phyloP scores from a whole-genome alignment of 2,329 filamentous ascomycete genomes.

The Dryadomyces quercus-mongolicae region DNA sequence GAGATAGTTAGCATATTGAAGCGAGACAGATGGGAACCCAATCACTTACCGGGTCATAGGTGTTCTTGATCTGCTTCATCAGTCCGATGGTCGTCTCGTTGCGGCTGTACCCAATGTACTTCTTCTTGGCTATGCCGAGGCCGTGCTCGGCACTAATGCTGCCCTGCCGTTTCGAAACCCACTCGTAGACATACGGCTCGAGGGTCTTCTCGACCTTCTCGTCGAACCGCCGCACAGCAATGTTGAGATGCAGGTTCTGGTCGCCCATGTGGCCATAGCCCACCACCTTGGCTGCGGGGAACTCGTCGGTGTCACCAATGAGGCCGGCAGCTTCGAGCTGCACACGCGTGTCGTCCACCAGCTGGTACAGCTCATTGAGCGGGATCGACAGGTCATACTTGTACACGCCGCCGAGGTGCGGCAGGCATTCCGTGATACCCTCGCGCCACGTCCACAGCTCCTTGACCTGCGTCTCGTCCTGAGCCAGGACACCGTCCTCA shows the following conservation, averaged over 20 bases:
- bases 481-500: slow-evolving; percentile 77
- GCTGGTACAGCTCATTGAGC: slow-evolving; percentile 69
- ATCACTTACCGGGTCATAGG: slow-evolving; percentile 80
- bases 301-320: slow-evolving; percentile 60
- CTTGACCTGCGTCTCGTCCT: slow-evolving; percentile 82
- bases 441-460: slow-evolving; percentile 88
- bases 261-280: slow-evolving; percentile 99
- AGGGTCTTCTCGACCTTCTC: slow-evolving; percentile 75
- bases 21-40: neutral
- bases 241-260: slow-evolving; percentile 86
- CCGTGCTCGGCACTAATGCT: slow-evolving; percentile 98
- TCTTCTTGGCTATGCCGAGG: slow-evolving; percentile 87
- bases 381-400: slow-evolving; percentile 98
- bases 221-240: slow-evolving; percentile 72
- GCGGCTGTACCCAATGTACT: slow-evolving; percentile 86
- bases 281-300: slow-evolving; percentile 78
- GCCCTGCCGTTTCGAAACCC: slow-evolving; percentile 77
- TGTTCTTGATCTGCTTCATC: slow-evolving; percentile 90
- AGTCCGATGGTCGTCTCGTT: slow-evolving; percentile 75
- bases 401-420: slow-evolving; percentile 89
- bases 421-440: slow-evolving; percentile 78
- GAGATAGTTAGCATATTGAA: slow-evolving; percentile 3
- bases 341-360: slow-evolving; percentile 75
- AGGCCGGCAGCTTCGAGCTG: slow-evolving; percentile 64
- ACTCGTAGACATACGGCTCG: slow-evolving; percentile 96